These are phyloP conservation scores for Helichrysum umbraculigerum DNA, from an alignment of 129 eudicot species.

Conservation along the genomic window DNA sequence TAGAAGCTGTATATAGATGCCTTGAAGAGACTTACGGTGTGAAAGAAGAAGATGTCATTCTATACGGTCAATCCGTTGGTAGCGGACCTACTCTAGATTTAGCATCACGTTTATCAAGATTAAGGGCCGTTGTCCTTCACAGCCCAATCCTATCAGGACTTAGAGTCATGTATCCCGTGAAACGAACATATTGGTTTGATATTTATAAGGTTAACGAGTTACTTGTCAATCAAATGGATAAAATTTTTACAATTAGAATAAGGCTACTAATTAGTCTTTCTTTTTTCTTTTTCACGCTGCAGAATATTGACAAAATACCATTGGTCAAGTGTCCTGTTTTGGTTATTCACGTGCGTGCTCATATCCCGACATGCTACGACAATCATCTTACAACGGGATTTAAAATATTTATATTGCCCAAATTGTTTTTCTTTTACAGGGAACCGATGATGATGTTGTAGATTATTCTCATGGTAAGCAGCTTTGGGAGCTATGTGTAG, in stretches of 20 bases:
- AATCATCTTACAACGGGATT: background rate
- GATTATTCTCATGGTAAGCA: constrained; percentile 92
- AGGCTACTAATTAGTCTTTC: background rate
- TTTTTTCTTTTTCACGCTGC: constrained; percentile 31
- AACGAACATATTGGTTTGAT: constrained; percentile 95
- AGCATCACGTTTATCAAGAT: constrained; percentile 73
- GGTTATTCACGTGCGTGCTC: constrained; percentile 76
- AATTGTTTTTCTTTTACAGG: constrained; percentile 42
- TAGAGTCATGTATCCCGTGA: constrained; percentile 98
- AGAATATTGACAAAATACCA: constrained; percentile 97
- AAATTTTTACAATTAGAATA: background rate
- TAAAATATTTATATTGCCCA: background rate
- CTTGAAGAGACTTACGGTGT: constrained; percentile 75
- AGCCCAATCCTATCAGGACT: constrained; percentile 94
- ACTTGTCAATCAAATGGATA: background rate
- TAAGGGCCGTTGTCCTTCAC: constrained; percentile 95
- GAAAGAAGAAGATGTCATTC: constrained; percentile 81
- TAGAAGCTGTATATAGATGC: constrained; percentile 91
- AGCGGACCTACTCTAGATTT: constrained; percentile 95
- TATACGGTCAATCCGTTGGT: constrained; percentile 98
- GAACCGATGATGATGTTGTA: constrained; percentile 97
- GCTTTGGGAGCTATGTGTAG: constrained; percentile 86
- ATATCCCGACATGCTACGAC: constrained; percentile 11
- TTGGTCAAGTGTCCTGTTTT: constrained; percentile 76
- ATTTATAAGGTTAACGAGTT: constrained; percentile 68